Percentiles rank a stretch among this genome's conserved stretches.
Evolutionary conservation across 306 rosid genomes (phyloP).

Genomic region (Castanospermum australe): DNA sequence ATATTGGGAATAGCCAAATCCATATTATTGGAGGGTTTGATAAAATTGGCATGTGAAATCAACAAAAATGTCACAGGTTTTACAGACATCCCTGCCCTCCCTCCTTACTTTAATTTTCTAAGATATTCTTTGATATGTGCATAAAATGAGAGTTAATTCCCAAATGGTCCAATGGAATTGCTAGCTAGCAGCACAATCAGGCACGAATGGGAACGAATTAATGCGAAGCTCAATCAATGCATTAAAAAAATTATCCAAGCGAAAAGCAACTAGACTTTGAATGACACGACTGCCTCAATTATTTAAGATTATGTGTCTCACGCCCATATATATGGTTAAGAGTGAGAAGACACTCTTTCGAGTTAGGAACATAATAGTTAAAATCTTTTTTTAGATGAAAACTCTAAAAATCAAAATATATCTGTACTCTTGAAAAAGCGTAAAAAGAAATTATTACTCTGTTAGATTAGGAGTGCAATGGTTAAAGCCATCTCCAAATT

Average conservation of each 20-base stretch:
- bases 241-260: not conserved
- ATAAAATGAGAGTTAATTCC: constrained; percentile 10
- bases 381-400: no score
- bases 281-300: no score
- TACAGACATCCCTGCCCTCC: constrained; percentile 29
- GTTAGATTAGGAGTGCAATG: no score
- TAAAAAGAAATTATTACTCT: no score
- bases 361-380: no score
- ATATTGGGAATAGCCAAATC: constrained; percentile 13
- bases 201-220: not conserved
- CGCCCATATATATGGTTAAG: no score
- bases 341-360: no score
- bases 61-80: constrained; percentile 25
- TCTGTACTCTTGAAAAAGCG: no score
- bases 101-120: not conserved
- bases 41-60: constrained; percentile 26
- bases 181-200: constrained; percentile 4
- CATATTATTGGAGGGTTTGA: not conserved
- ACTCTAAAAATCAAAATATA: no score
- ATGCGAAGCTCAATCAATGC: not conserved
- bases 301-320: no score
- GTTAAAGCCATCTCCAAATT: no score
- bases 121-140: constrained; percentile 8
- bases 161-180: not conserved
- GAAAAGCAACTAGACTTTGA: no score